Conservation (phyloP, 23 red algal species). For the Cyanidium caldarium region DNA sequence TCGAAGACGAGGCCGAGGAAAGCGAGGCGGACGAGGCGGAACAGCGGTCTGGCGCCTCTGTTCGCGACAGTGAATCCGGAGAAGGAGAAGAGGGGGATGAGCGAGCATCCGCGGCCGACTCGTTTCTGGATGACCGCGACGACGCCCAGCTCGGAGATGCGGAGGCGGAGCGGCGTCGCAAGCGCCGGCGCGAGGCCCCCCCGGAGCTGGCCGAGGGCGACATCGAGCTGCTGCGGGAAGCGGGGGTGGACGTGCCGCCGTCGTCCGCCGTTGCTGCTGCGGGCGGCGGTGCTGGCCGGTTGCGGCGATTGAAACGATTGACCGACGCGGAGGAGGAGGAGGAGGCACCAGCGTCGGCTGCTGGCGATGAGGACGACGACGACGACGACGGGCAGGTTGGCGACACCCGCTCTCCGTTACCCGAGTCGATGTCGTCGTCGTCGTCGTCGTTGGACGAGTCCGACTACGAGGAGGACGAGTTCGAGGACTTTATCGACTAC, state of each 20-base stretch:
- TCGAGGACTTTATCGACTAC: neutral
- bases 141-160: too few species aligned
- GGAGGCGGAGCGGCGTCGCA: too few species aligned
- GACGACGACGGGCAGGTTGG: neutral
- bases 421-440: neutral
- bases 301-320: neutral
- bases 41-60: too few species aligned
- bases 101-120: too few species aligned
- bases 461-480: neutral
- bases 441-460: neutral
- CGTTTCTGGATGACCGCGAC: too few species aligned
- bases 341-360: neutral
- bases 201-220: slow-evolving; percentile 1
- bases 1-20: too few species aligned
- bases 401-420: neutral
- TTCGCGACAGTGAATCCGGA: too few species aligned
- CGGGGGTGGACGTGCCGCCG: neutral
- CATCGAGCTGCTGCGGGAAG: neutral
- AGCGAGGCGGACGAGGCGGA: too few species aligned
- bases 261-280: too few species aligned
- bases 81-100: too few species aligned
- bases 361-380: neutral
- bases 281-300: neutral
- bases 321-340: neutral
- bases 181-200: neutral